A percentile compares a stretch with the other conserved stretches of the same genome.
phyloP scores from a whole-genome alignment of 129 eudicot genomes.

The Pseudognaphalium luteoalbum region DNA sequence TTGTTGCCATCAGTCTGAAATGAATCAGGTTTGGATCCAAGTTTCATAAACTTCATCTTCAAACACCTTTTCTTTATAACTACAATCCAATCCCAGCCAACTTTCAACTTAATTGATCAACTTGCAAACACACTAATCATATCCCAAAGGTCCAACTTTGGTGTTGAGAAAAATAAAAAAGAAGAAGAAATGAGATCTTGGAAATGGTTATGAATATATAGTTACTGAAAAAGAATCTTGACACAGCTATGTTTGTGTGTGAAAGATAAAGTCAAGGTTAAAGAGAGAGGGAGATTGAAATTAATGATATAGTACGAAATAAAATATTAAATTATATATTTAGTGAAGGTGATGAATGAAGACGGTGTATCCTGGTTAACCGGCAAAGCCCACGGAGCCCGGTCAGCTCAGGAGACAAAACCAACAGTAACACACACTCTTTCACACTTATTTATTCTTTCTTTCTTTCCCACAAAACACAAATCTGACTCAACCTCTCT shows the following conservation, averaged over 20 bases:
- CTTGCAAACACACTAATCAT: constrained; percentile 18
- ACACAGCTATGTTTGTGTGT: constrained; percentile 40
- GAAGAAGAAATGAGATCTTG: constrained; percentile 50
- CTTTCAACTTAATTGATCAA: constrained; percentile 28
- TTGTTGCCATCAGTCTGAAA: constrained; percentile 81
- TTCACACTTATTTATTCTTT: constrained; percentile 65
- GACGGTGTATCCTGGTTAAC: constrained; percentile 71
- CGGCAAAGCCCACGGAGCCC: constrained; percentile 93
- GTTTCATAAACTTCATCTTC: constrained; percentile 98
- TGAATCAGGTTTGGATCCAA: constrained; percentile 94
- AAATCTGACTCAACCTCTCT: constrained; percentile 51
- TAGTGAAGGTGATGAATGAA: constrained; percentile 22
- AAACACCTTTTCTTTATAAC: constrained; percentile 24
- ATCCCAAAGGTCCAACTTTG: constrained; percentile 34
- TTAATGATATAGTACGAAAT: background rate
- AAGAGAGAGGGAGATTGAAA: constrained; percentile 20
- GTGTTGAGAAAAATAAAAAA: constrained; percentile 23
- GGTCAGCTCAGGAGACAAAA: constrained; percentile 88
- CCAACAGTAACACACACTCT: constrained; percentile 59
- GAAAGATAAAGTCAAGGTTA: constrained; percentile 22
- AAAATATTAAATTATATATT: background rate
- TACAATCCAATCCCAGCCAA: constrained; percentile 15
- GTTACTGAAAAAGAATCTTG: constrained; percentile 62
- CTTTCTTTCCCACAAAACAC: constrained; percentile 50
- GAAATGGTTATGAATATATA: constrained; percentile 55